Conservation (phyloP, 176 grass and related monocot species). For the Neostapfia colusana region DNA sequence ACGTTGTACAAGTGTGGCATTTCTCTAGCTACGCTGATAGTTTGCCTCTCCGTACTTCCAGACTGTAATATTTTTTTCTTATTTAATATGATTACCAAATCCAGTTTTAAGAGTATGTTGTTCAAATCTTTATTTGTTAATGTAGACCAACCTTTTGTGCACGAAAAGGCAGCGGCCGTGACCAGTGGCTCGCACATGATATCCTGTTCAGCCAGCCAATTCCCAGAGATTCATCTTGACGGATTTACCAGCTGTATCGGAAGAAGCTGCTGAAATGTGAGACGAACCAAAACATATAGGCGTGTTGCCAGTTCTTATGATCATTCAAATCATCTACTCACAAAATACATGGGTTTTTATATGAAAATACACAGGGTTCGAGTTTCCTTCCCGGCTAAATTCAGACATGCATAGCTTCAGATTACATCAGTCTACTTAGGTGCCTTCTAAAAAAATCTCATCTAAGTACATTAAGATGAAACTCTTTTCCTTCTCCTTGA, state of each 20-base stretch:
- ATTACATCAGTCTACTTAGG: background rate
- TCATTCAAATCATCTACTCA: background rate
- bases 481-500: background rate
- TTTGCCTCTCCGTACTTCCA: slow-evolving; percentile 42
- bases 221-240: background rate
- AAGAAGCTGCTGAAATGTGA: background rate
- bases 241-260: too few species aligned
- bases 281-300: background rate
- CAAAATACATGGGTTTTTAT: background rate
- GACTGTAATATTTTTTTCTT: slow-evolving; percentile 38
- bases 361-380: background rate
- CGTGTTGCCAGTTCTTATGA: background rate
- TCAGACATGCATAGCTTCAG: background rate
- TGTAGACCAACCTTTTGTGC: too few species aligned
- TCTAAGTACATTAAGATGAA: background rate
- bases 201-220: background rate
- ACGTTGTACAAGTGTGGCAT: slow-evolving; percentile 39
- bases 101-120: background rate
- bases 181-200: too few species aligned
- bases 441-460: background rate
- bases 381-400: background rate
- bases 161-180: too few species aligned
- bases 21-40: slow-evolving; percentile 47
- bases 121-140: background rate
- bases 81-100: slow-evolving; percentile 38